phyloP scores from a whole-genome alignment of 176 grass and related monocot genomes.

The Carex myosuroides region DNA sequence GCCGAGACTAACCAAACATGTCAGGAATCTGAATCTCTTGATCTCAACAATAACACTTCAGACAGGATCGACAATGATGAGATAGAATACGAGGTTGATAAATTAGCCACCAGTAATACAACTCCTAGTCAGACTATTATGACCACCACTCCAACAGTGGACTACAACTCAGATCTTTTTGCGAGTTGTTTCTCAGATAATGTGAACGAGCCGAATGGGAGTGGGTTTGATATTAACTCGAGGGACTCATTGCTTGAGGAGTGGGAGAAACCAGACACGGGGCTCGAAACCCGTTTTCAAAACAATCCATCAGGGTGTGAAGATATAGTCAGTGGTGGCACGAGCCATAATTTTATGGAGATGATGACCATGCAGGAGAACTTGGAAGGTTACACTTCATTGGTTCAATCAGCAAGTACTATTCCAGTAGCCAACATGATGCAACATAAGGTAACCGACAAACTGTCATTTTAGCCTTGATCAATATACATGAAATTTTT shows the following conservation, averaged over 20 bases:
- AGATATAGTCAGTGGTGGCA: constrained; percentile 21
- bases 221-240: constrained; percentile 68
- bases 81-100: constrained; percentile 26
- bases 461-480: background rate
- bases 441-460: constrained; percentile 63
- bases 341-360: constrained; percentile 30
- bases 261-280: constrained; percentile 33
- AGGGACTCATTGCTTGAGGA: constrained; percentile 44
- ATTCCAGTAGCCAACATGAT: constrained; percentile 42
- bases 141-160: constrained; percentile 20
- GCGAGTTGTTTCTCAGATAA: constrained; percentile 29
- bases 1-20: constrained; percentile 4
- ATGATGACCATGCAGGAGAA: constrained; percentile 37
- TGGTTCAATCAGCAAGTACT: constrained; percentile 46
- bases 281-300: constrained; percentile 42
- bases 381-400: constrained; percentile 36
- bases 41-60: constrained; percentile 21
- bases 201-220: constrained; percentile 37
- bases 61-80: constrained; percentile 28
- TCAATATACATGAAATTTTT: background rate
- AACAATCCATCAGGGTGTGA: constrained; percentile 15
- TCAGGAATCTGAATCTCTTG: constrained; percentile 17
- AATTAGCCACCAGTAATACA: constrained; percentile 36
- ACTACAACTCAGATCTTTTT: constrained; percentile 29
- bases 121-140: constrained; percentile 18